phyloP scores from a whole-genome alignment of 2,329 filamentous ascomycete species.

The Xylariaceae sp. region DNA sequence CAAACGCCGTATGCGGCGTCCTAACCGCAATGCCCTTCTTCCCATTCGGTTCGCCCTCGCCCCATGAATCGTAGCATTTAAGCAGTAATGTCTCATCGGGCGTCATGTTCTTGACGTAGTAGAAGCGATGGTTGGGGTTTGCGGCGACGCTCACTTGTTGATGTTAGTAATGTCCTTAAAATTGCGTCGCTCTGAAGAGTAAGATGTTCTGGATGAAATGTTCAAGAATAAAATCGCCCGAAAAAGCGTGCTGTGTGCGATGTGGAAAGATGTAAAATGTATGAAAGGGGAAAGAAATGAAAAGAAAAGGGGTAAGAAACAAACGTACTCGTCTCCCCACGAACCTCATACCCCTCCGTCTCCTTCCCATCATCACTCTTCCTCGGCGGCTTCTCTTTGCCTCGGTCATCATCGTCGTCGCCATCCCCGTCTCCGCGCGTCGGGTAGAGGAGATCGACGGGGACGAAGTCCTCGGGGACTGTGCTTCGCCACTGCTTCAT shows the following conservation, averaged over 20 bases:
- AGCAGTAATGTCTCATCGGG: constrained; percentile 44
- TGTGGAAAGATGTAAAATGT: too few relatives aligned
- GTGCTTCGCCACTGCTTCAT: constrained; percentile 45
- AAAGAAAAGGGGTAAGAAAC: background rate
- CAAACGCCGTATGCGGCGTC: constrained; percentile 51
- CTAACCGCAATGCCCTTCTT: constrained; percentile 41
- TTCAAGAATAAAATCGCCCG: too few relatives aligned
- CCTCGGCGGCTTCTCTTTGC: constrained; percentile 44
- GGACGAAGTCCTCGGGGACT: constrained; percentile 51
- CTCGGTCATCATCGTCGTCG: constrained; percentile 50
- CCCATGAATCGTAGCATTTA: constrained; percentile 50
- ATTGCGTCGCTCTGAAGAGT: too few relatives aligned
- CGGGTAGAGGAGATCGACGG: constrained; percentile 60
- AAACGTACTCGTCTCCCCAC: constrained; percentile 49
- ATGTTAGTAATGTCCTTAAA: too few relatives aligned
- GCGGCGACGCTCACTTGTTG: constrained; percentile 45
- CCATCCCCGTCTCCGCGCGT: constrained; percentile 25
- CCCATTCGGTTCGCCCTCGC: constrained; percentile 32
- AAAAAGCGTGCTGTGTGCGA: too few relatives aligned
- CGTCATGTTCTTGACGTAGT: constrained; percentile 64
- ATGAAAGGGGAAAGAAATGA: background rate
- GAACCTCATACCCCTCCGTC: constrained; percentile 55
- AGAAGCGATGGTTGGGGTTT: constrained; percentile 55
- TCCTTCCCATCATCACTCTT: constrained; percentile 46
- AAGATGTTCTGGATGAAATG: too few relatives aligned